Conservation (phyloP, 129 eudicot species). For the Arctium lappa region DNA sequence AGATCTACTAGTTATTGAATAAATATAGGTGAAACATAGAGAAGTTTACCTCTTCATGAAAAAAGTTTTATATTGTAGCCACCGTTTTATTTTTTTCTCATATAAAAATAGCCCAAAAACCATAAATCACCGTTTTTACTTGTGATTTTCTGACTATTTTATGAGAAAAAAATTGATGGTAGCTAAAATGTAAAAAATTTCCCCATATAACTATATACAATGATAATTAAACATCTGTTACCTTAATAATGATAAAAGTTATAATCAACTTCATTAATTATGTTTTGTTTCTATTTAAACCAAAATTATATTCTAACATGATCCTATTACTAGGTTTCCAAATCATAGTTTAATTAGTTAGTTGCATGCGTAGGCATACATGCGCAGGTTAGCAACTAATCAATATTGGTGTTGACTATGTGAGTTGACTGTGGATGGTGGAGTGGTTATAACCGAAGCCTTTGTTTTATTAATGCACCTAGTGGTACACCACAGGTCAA, state of each 20-base stretch:
- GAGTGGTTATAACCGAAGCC: conserved; percentile 69
- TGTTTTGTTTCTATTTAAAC: neutral
- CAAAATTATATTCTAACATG: neutral
- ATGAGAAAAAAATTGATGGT: no score
- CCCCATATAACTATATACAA: no score
- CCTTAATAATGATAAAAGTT: no score
- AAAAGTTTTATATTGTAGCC: no score
- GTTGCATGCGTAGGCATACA: conserved; percentile 6
- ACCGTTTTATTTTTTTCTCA: no score
- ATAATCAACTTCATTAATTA: no score
- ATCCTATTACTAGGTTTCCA: neutral
- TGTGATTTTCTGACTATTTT: no score
- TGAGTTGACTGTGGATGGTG: conserved; percentile 48
- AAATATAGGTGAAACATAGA: neutral
- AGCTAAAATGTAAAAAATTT: no score
- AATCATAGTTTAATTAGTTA: neutral
- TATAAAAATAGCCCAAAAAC: no score
- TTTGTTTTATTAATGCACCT: conserved; percentile 33
- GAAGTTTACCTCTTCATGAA: neutral
- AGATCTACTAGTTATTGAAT: neutral
- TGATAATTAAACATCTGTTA: no score
- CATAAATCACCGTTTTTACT: no score
- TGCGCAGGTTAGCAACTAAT: conserved; percentile 33
- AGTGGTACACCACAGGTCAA: conserved; percentile 43
- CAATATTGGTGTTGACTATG: conserved; percentile 10